A percentile compares a stretch with the other conserved stretches of the same genome.
Evolutionary conservation across 1,284 basidiomycete genomes (phyloP).

Genomic region (Neonothopanus nambi): DNA sequence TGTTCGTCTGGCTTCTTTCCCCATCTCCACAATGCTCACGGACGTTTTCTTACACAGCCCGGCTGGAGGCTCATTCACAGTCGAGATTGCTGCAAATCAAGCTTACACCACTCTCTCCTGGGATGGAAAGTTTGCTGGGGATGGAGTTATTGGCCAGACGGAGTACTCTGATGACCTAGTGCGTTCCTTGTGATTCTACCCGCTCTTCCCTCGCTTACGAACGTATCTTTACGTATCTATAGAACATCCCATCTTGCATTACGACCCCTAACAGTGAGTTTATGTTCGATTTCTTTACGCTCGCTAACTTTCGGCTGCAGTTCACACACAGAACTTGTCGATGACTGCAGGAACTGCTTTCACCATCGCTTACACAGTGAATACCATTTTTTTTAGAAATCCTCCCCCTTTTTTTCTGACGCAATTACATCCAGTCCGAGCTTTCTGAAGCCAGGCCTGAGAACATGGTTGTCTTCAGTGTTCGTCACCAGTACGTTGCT

Average conservation of each 20-base stretch:
- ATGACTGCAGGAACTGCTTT: conserved; percentile 47
- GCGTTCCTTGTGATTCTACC: not conserved
- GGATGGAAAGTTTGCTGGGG: conserved; percentile 12
- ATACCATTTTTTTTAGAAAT: not conserved
- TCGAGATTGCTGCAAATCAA: conserved; percentile 20
- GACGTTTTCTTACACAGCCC: conserved; percentile 31
- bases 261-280: conserved; percentile 38
- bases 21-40: conserved; percentile 1
- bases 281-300: conserved; percentile 1
- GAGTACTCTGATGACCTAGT: conserved; percentile 18
- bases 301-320: conserved; percentile 22
- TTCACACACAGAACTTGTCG: conserved; percentile 43
- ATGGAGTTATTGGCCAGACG: conserved; percentile 15
- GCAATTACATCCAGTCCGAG: conserved; percentile 30
- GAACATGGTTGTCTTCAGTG: conserved; percentile 34
- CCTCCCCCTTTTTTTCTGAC: not conserved
- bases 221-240: not conserved
- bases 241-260: conserved; percentile 38
- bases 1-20: conserved; percentile 32
- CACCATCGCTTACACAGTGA: conserved; percentile 44
- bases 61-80: conserved; percentile 31
- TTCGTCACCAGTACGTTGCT: conserved; percentile 29
- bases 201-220: not conserved
- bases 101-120: conserved; percentile 17
- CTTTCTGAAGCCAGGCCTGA: conserved; percentile 30